Evolutionary conservation across 1,139 yeast genomes (phyloP), one percentile per base, ranked within the genome.

Genomic region (Taphrina pruni): DNA sequence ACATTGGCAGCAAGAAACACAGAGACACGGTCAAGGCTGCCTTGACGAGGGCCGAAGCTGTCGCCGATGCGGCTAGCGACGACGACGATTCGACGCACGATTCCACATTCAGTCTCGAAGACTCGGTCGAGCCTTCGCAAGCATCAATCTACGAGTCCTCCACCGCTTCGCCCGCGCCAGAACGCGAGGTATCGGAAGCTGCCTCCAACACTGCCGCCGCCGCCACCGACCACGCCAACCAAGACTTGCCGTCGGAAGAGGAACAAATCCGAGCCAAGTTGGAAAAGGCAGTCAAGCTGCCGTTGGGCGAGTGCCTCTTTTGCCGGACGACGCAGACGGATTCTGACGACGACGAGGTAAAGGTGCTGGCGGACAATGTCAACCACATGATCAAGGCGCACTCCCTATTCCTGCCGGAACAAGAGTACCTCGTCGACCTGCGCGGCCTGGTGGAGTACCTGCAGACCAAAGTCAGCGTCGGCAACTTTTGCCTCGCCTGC

Each of bases 351-450:
- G 32, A 26, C 32, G 32, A 26, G 32, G 65, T 61, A 52, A 56
- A 69, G 32, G 88, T 88, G 43, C 87, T 94, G 60, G 88, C 95
- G 9, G 80, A 86, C 20, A 87, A 87, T 26, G 84, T 88, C 35
- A 82, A 82, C 39, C 96, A 93, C 78, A 88, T 94, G 95, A 87
- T 85, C 75, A 84, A 82, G 72, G 81, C 79, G 52, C 97, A 89
- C 78, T 97, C 98, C 0, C 82, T 94, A 61, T 94, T 89, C 73
- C 83, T 94, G 20, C 99, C 99, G 0, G 98, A 94, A 77, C 81
- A 83, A 70, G 84, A 84, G 38, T 94, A 85, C 76, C 81, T 94
- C 68, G 81, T 81, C 0, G 90, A 94, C 77, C 79, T 86, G 68
- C 83, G 81, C 55, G 99, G 98, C 0, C 81, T 94, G 67, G 78